These are phyloP conservation scores for Tagetes erecta DNA, from an alignment of 129 eudicot genomes.

Conservation along the genomic window DNA sequence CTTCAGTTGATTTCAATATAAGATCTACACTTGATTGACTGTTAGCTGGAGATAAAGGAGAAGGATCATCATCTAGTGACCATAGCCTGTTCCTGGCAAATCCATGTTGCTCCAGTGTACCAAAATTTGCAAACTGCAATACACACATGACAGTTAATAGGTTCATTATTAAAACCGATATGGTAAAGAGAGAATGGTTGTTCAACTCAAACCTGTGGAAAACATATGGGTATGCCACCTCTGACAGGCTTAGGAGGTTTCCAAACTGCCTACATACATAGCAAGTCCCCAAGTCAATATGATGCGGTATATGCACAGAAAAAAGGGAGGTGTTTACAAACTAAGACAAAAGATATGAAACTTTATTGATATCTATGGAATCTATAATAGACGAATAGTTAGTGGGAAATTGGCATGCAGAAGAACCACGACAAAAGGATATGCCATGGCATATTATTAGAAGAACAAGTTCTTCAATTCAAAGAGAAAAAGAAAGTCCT, in stretches of 20 bases:
- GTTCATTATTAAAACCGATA: conserved; percentile 18
- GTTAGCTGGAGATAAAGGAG: conserved; percentile 72
- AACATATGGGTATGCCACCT: conserved; percentile 88
- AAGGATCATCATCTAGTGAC: conserved; percentile 71
- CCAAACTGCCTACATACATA: conserved; percentile 56
- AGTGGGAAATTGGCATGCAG: not conserved
- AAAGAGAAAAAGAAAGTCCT: not conserved
- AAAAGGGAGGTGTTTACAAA: not conserved
- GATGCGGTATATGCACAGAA: not conserved
- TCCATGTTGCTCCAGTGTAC: conserved; percentile 84
- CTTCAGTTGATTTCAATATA: conserved; percentile 73
- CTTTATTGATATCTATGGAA: not conserved
- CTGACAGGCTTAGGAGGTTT: conserved; percentile 75
- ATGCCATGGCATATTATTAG: not conserved
- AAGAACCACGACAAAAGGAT: conserved; percentile 16
- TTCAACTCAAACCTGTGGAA: conserved; percentile 72
- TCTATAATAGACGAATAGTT: not conserved
- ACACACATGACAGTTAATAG: conserved; percentile 25
- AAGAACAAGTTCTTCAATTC: conserved; percentile 9
- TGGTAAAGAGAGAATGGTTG: conserved; percentile 17
- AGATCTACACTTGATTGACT: conserved; percentile 75
- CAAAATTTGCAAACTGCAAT: conserved; percentile 78
- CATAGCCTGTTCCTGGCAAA: conserved; percentile 89
- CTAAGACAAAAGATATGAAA: not conserved
- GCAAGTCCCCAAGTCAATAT: conserved; percentile 28